Evolutionary conservation across 2,329 filamentous ascomycete genomes (phyloP), one percentile per base, ranked within the genome.

Genomic region (Seiridium cupressi): DNA sequence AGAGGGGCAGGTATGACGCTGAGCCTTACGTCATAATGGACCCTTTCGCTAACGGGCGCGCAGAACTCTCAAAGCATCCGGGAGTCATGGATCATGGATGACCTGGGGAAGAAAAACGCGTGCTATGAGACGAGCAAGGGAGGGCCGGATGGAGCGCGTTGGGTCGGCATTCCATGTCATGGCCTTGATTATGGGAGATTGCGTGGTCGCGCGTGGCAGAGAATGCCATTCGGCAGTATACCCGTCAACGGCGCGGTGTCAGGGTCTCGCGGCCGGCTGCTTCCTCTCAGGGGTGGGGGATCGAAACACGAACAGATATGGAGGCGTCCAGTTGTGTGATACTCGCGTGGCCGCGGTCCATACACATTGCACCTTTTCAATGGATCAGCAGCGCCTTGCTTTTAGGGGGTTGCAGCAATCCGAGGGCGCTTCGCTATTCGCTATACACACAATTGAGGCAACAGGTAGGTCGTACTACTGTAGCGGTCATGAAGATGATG

Each of bases 21-120:
- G 26, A 18, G 40, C 42, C 34, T 11, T 57, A 57, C 55, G 55
- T 57, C 55, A 57, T 57, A 57, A 47, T 38, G 55, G 55, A 48
- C 44, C 44, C 44, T 44, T 48, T 47, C 40, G 40, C 34, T 47
- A 57, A 35, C 36, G n/a, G 31, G 26, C 36, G 51, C 38, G n/a
- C 11, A 42, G 18, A 32, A 26, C 26, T 13, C 18, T 18, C 51
- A 40, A 10, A 54, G 13, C 13, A n/a, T 4, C 36, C 13, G n/a
- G 53, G 53, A 55, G 53, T 57, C 55, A 57, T 57, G 55, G 38
- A 42, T 42, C 38, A 42, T 42, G 38, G 38, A 26, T 26, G 18
- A 26, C 13, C 7, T 42, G 38, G 38, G 38, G 38, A 42, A 42
- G 13, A 13, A 42, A 8, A 7, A 42, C 38, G 13, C 7, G 7